These are phyloP conservation scores for Fusarium sp. DNA, from an alignment of 2,329 filamentous ascomycete genomes.

Conservation along the genomic window DNA sequence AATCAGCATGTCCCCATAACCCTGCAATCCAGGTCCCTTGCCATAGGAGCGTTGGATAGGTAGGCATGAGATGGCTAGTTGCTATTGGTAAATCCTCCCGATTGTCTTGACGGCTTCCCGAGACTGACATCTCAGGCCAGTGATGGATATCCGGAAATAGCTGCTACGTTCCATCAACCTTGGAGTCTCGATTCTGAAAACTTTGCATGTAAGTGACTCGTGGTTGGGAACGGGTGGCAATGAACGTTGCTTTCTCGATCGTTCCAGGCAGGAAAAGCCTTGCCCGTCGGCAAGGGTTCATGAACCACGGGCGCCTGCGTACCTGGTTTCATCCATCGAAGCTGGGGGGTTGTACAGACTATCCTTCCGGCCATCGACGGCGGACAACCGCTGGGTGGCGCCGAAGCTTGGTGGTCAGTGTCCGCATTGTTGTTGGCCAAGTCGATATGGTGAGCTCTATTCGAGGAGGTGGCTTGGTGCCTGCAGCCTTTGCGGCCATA, in stretches of 20 bases:
- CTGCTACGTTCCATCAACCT: slow-evolving; percentile 18
- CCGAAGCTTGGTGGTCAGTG: slow-evolving; percentile 2
- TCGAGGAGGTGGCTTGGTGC: neutral
- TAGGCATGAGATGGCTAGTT: neutral
- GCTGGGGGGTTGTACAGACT: slow-evolving; percentile 29
- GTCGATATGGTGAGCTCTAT: neutral
- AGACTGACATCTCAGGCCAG: neutral
- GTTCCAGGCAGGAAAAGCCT: slow-evolving; percentile 16
- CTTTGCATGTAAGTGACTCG: neutral
- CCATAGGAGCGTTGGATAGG: neutral
- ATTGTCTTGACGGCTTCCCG: neutral
- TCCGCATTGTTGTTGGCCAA: neutral
- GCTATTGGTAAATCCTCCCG: neutral
- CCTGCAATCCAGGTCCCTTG: slow-evolving; percentile 19
- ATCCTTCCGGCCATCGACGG: slow-evolving; percentile 21
- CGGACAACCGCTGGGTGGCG: slow-evolving; percentile 11
- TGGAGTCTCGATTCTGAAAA: neutral
- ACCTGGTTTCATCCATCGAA: slow-evolving; percentile 34
- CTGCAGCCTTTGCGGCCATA: neutral
- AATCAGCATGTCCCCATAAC: slow-evolving; percentile 7
- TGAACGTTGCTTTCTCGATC: slow-evolving; percentile 6
- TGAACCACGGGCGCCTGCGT: slow-evolving; percentile 38
- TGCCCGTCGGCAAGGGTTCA: slow-evolving; percentile 27
- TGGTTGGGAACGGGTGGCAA: neutral
- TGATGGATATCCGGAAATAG: neutral